Evolutionary conservation across 257 asterid species (phyloP).

Genomic region (Coffea eugenioides): DNA sequence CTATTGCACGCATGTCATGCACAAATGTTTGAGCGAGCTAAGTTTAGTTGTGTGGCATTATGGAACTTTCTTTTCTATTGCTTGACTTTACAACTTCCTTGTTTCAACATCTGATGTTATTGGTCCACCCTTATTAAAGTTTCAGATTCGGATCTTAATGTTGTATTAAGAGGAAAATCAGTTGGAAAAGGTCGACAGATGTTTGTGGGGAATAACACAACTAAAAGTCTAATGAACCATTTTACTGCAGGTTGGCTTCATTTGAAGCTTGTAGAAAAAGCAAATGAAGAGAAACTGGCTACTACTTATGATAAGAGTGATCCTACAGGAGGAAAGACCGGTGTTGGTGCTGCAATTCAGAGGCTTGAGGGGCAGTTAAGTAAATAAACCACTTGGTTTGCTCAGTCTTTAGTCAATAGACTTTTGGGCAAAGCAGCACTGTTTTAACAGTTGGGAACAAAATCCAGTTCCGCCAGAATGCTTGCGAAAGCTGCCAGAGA

Average conservation of each 20-base stretch:
- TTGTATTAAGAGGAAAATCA: not conserved
- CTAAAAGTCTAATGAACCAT: constrained; percentile 7
- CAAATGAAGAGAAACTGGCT: constrained; percentile 58
- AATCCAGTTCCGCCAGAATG: not conserved
- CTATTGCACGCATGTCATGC: not conserved
- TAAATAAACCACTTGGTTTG: constrained; percentile 30
- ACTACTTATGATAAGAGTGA: constrained; percentile 30
- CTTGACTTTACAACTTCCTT: not conserved
- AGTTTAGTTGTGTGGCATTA: not conserved
- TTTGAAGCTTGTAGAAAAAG: constrained; percentile 82
- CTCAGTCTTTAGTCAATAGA: not conserved
- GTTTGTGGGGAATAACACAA: not conserved
- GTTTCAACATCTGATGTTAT: not conserved
- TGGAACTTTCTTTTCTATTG: not conserved
- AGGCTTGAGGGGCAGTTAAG: constrained; percentile 57
- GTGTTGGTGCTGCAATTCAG: constrained; percentile 70
- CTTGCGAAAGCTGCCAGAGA: not conserved
- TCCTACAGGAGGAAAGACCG: constrained; percentile 37
- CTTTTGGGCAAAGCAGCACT: not conserved
- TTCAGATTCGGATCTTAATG: not conserved
- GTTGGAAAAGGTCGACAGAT: not conserved
- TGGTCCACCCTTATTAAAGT: not conserved
- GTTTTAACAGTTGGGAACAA: not conserved
- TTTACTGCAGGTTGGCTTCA: constrained; percentile 82
- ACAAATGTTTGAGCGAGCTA: not conserved